A percentile compares a stretch with the other conserved stretches of the same genome.
Evolutionary conservation across 1,284 basidiomycete species (phyloP).

Genomic region (Cerioporus squamosus): DNA sequence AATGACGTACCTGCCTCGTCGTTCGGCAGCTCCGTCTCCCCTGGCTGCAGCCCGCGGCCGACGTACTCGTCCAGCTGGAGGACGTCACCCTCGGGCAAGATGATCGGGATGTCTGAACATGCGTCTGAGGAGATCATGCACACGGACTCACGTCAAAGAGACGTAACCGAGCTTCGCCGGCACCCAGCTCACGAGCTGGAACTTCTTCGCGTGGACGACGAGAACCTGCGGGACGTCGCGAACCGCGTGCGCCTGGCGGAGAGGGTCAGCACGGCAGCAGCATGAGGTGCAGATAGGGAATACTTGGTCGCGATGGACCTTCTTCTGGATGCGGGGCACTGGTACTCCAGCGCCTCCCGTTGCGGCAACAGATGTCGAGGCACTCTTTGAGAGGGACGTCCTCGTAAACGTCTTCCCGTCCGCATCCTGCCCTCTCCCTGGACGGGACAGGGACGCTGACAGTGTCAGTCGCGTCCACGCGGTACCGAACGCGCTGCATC

Average conservation of each 20-base stretch:
- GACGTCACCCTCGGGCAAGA: conserved; percentile 66
- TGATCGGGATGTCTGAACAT: conserved; percentile 81
- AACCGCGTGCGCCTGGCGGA: conserved; percentile 80
- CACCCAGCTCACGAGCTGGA: conserved; percentile 97
- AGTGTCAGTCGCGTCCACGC: conserved; percentile 78
- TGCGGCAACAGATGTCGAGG: conserved; percentile 67
- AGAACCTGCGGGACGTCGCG: conserved; percentile 87
- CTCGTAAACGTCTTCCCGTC: conserved; percentile 73
- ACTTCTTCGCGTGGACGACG: conserved; percentile 92
- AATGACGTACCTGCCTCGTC: conserved; percentile 42
- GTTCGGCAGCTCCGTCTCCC: conserved; percentile 78
- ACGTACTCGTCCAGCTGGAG: conserved; percentile 74
- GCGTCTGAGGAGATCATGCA: neutral
- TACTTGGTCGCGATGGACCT: conserved; percentile 70
- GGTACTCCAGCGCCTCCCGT: conserved; percentile 77
- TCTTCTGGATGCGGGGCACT: conserved; percentile 62
- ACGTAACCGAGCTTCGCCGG: conserved; percentile 88
- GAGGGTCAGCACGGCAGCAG: neutral
- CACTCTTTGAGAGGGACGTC: conserved; percentile 76
- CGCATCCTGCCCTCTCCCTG: conserved; percentile 52
- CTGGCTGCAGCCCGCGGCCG: conserved; percentile 74
- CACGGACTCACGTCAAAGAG: neutral
- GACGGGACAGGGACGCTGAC: conserved; percentile 84
- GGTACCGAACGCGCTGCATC: conserved; percentile 90
- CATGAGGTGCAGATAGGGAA: conserved; percentile 25